Conservation (phyloP, 2,329 filamentous ascomycete species). For the Arthroderma sp. region DNA sequence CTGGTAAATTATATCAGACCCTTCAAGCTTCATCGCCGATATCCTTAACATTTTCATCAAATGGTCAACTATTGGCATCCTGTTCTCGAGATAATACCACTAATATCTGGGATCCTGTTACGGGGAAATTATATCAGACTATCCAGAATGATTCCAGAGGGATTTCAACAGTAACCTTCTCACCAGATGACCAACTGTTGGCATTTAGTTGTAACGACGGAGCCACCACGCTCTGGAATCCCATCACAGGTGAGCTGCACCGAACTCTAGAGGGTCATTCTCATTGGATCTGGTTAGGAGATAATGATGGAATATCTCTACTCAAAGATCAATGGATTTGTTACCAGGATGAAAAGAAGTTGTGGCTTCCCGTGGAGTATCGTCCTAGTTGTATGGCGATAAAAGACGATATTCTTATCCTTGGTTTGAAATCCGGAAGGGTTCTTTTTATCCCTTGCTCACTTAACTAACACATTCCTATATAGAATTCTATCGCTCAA, state of each 20-base stretch:
- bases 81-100: neutral
- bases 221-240: slow-evolving; percentile 11
- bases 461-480: no score
- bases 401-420: neutral
- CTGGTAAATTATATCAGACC: neutral
- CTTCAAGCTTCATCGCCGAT: neutral
- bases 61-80: slow-evolving; percentile 11
- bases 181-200: neutral
- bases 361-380: slow-evolving; percentile 3
- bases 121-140: neutral
- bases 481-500: no score
- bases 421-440: neutral
- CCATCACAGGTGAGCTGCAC: neutral
- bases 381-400: neutral
- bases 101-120: neutral
- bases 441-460: neutral
- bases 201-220: neutral
- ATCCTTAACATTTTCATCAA: slow-evolving; percentile 15
- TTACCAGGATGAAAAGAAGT: neutral
- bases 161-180: slow-evolving; percentile 6
- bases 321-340: neutral
- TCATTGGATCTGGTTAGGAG: neutral
- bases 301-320: neutral
- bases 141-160: neutral
- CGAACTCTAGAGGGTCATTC: neutral